Evolutionary conservation across 176 grass and related monocot genomes (phyloP).

Genomic region (Aegilops umbellulata): DNA sequence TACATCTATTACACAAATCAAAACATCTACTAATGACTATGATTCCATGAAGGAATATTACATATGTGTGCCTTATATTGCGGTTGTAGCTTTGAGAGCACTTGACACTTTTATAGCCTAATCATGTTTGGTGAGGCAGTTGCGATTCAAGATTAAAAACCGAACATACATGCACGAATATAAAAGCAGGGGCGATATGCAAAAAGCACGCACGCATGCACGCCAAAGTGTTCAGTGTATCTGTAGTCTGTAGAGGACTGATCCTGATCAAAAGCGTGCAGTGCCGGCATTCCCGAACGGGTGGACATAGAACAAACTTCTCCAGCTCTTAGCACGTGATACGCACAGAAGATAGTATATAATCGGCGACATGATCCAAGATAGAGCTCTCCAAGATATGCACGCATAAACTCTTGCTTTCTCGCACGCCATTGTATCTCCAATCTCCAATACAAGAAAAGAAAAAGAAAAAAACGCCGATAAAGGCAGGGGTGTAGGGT

Average conservation of each 20-base stretch:
- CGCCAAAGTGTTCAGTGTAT: too few species aligned
- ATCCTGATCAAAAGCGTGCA: conserved; percentile 3
- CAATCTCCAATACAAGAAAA: background rate
- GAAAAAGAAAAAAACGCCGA: background rate
- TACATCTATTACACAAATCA: background rate
- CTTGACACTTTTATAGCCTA: background rate
- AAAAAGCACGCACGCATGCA: too few species aligned
- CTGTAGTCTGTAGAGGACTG: background rate
- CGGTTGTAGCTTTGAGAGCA: background rate
- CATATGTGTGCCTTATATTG: background rate
- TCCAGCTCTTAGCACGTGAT: background rate
- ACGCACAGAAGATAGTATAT: background rate
- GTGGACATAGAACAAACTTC: background rate
- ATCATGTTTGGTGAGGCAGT: background rate
- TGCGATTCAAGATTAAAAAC: background rate
- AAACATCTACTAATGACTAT: background rate
- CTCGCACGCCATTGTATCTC: background rate
- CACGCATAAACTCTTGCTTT: background rate
- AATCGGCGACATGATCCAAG: background rate
- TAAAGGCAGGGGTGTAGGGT: background rate
- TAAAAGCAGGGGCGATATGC: too few species aligned
- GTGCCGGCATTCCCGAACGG: background rate
- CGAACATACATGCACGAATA: background rate
- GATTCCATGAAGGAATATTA: background rate
- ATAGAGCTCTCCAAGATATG: background rate